Conservation (phyloP, 106 monocot genomes). For the Dioscorea zingiberensis region DNA sequence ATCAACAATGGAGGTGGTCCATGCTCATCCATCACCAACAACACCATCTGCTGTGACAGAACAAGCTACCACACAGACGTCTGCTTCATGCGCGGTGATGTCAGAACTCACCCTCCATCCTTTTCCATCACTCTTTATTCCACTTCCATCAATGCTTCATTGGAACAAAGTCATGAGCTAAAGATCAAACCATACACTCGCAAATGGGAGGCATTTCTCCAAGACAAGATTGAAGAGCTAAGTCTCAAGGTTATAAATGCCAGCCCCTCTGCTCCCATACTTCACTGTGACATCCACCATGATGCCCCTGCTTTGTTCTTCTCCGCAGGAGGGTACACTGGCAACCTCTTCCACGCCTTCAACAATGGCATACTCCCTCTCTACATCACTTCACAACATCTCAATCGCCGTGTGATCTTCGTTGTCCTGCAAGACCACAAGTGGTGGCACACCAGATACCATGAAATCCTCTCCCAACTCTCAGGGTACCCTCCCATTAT, state of each 20-base stretch:
- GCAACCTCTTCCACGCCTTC: conserved; percentile 73
- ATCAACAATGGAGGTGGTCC: no score
- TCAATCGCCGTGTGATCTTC: conserved; percentile 38
- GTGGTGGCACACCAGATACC: conserved; percentile 65
- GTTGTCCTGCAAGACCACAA: conserved; percentile 44
- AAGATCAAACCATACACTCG: conserved; percentile 50
- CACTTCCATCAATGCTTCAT: neutral
- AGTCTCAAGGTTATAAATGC: conserved; percentile 20
- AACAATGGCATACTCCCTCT: conserved; percentile 61
- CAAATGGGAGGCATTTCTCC: conserved; percentile 45
- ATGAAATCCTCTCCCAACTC: conserved; percentile 31
- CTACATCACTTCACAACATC: conserved; percentile 41
- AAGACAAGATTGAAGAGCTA: conserved; percentile 40
- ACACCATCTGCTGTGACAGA: conserved; percentile 48
- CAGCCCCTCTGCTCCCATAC: neutral
- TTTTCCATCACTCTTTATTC: conserved; percentile 27
- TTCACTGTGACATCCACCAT: conserved; percentile 46
- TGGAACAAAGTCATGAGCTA: neutral
- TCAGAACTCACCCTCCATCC: conserved; percentile 23
- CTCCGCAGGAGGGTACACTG: conserved; percentile 77
- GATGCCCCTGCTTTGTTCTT: conserved; percentile 57
- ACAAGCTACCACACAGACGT: conserved; percentile 34
- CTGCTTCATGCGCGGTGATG: conserved; percentile 50
- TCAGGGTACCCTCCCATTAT: conserved; percentile 37
- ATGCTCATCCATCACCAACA: neutral